Percentiles rank a stretch among this genome's conserved stretches.
phyloP scores from a whole-genome alignment of 2,329 filamentous ascomycete species.

The Dryadomyces sulphureus region DNA sequence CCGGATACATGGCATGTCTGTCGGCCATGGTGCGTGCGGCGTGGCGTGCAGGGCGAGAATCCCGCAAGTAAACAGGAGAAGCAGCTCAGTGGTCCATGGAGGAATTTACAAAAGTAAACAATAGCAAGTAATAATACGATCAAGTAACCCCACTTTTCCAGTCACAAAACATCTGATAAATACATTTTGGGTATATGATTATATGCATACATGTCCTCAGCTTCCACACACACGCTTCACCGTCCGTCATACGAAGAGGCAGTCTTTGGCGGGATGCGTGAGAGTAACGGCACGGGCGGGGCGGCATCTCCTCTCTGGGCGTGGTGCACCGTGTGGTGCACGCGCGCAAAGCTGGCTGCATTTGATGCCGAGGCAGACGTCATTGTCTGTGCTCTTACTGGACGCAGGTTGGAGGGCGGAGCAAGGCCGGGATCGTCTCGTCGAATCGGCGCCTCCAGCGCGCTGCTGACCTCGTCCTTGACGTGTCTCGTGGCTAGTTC shows the following conservation, averaged over 20 bases:
- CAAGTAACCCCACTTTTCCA: neutral
- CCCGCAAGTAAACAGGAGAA: too few species aligned
- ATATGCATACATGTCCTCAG: neutral
- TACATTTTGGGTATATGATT: neutral
- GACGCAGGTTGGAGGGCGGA: too few species aligned
- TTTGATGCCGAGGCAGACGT: slow-evolving; percentile 6
- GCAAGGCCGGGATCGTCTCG: neutral
- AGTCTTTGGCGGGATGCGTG: slow-evolving; percentile 1
- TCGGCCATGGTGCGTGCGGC: slow-evolving; percentile 10
- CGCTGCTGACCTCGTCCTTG: neutral
- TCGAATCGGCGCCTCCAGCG: neutral
- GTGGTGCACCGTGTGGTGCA: slow-evolving; percentile 5
- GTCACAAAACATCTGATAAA: neutral
- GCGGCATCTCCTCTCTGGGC: neutral
- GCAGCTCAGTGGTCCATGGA: too few species aligned
- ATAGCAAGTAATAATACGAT: too few species aligned
- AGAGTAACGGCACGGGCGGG: slow-evolving; percentile 7
- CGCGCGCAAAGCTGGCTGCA: slow-evolving; percentile 4
- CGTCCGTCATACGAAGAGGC: neutral
- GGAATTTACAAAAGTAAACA: too few species aligned
- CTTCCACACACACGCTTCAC: too few species aligned
- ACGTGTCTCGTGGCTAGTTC: slow-evolving; percentile 24
- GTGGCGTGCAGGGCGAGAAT: too few species aligned
- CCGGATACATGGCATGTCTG: slow-evolving; percentile 4
- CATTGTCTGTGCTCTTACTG: slow-evolving; percentile 10